These are phyloP conservation scores for Coprinopsis strossmayeri DNA, from an alignment of 768 basidiomycete genomes.

Conservation along the genomic window DNA sequence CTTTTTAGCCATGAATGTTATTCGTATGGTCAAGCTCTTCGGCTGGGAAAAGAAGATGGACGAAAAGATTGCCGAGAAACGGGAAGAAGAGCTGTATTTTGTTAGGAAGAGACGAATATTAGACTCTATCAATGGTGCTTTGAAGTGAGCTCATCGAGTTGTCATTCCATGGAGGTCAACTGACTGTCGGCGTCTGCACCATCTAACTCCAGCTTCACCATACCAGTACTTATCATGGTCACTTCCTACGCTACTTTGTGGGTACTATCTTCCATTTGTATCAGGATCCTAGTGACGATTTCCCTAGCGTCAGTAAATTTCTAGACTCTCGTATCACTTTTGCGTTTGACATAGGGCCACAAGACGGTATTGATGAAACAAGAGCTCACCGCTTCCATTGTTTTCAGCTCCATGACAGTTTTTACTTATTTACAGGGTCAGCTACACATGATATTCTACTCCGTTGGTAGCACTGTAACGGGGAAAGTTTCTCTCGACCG, in stretches of 20 bases:
- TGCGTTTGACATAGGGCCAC: no score
- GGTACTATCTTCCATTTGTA: not conserved
- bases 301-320: no score
- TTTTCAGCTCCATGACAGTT: constrained; percentile 53
- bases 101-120: constrained; percentile 51
- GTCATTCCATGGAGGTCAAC: no score
- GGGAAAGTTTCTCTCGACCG: constrained; percentile 63
- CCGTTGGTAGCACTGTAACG: constrained; percentile 22
- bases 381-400: constrained; percentile 32
- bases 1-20: constrained; percentile 39
- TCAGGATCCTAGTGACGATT: not conserved
- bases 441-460: constrained; percentile 31
- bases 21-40: constrained; percentile 70
- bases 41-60: constrained; percentile 58
- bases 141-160: constrained; percentile 35
- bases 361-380: constrained; percentile 35
- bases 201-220: constrained; percentile 35
- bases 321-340: no score
- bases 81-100: constrained; percentile 55
- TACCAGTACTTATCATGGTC: constrained; percentile 61
- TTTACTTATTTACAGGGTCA: constrained; percentile 57
- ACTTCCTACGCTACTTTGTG: constrained; percentile 57
- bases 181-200: no score
- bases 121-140: constrained; percentile 37
- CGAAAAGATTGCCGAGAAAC: constrained; percentile 46